Percentiles rank a stretch among this genome's conserved stretches.
These are phyloP conservation scores for Herpetospermum pedunculosum DNA, from an alignment of 306 rosid genomes.

Conservation along the genomic window DNA sequence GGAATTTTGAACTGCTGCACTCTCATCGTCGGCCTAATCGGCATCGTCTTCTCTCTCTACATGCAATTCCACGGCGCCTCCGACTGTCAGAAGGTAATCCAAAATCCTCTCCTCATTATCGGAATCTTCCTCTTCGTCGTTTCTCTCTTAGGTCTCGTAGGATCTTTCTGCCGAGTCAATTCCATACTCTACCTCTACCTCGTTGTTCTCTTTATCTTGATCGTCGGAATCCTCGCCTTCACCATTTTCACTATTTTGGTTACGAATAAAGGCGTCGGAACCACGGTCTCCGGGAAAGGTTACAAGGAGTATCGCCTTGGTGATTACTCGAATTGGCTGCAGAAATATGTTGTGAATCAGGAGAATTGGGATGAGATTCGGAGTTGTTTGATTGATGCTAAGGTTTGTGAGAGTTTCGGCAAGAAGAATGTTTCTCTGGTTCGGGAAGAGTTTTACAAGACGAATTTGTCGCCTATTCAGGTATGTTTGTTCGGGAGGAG, in stretches of 20 bases:
- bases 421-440: conserved; percentile 20
- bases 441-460: conserved; percentile 23
- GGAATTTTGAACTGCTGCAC: conserved; percentile 43
- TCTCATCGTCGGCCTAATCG: conserved; percentile 34
- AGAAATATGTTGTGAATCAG: conserved; percentile 42
- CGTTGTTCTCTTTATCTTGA: conserved; percentile 31
- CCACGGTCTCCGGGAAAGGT: conserved; percentile 35
- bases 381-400: conserved; percentile 52
- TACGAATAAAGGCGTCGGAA: conserved; percentile 44
- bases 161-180: conserved; percentile 40
- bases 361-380: conserved; percentile 50
- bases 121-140: conserved; percentile 33
- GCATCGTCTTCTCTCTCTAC: conserved; percentile 27
- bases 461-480: conserved; percentile 53
- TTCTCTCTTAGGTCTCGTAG: conserved; percentile 46
- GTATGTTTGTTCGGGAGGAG: no score
- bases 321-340: conserved; percentile 69
- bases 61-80: conserved; percentile 28
- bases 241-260: conserved; percentile 45
- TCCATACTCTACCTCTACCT: conserved; percentile 40
- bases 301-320: conserved; percentile 34
- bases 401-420: conserved; percentile 37
- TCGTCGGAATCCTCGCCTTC: conserved; percentile 38
- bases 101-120: conserved; percentile 41
- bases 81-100: conserved; percentile 49